Base-by-base conservation (phyloP, 2,329 filamentous ascomycete genomes). In the Didymella keratinophila region DNA sequence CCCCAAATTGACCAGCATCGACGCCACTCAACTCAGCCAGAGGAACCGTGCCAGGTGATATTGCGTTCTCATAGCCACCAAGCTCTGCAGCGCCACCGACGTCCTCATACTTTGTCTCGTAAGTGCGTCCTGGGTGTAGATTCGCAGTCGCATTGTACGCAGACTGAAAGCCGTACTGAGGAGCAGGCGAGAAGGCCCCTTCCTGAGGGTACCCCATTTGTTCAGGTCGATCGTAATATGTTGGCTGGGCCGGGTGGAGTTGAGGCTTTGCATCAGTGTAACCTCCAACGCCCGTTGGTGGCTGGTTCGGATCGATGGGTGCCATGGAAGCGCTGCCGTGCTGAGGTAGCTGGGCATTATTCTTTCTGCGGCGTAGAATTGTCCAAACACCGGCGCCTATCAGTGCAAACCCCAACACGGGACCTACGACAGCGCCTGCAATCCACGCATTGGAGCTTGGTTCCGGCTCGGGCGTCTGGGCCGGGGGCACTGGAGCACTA, bases 391-490 rank as follows among this genome's bases (percentile, higher is more conserved):
- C 53, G 34, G 44, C 45, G 6, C 61, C 71, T 39, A 71, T 58
- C 9, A 74, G 61, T 4, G 70, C 65, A 20, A 74, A 60, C 27
- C 68, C 71, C 36, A 69, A 25, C 20, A 73, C 28, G 10, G 69
- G 66, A 10, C 71, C 71, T 7, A 67, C 59, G 6, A 73, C 69
- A 8, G 62, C 70, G 18, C 71, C 71, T 32, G 68, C 70, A 27
- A 74, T 73, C 71, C 70, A 73, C 10, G 65, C 67, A 53, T 73
- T 73, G 12, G 67, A 70, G 9, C 49, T 23, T n/a, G 62, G 58
- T 2, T 34, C 37, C 36, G 43, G 28, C 11, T 32, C 20, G 30
- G 41, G 25, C 7, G 18, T 16, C 27, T 16, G 52, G 2, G 37
- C 21, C 21, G 48, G 25, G 2, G 5, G 32, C 4, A 14, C 20